Conservation (phyloP, 2,329 filamentous ascomycete species). For the Penicillium sp. region DNA sequence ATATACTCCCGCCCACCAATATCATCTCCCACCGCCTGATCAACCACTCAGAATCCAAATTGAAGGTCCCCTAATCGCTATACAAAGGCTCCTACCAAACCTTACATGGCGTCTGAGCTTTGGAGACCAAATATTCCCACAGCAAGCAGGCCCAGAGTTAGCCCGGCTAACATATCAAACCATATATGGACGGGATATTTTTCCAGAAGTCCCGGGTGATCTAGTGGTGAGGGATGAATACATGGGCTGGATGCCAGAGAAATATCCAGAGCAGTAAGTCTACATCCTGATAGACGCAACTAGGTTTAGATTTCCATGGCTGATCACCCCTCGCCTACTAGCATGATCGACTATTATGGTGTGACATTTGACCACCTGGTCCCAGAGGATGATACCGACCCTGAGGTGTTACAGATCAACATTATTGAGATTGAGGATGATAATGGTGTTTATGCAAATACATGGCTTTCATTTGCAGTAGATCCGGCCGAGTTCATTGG, state of each 20-base stretch:
- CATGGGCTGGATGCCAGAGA: conserved; percentile 15
- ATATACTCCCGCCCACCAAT: conserved; percentile 8
- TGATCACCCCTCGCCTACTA: no score
- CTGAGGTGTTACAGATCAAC: conserved; percentile 44
- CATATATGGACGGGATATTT: conserved; percentile 14
- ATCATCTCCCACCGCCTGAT: conserved; percentile 13
- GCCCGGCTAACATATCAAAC: conserved; percentile 13
- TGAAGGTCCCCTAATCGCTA: conserved; percentile 15
- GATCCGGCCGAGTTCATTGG: conserved; percentile 37
- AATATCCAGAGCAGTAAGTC: conserved; percentile 9
- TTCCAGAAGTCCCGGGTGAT: conserved; percentile 6
- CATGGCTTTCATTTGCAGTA: conserved; percentile 32
- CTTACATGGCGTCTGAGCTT: conserved; percentile 3
- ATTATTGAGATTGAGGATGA: conserved; percentile 41
- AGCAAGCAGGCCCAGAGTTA: conserved; percentile 15
- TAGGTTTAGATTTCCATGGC: no score
- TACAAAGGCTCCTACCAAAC: conserved; percentile 12
- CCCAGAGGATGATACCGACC: conserved; percentile 29
- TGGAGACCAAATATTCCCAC: conserved; percentile 12
- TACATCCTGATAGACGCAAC: neutral
- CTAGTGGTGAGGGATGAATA: conserved; percentile 17
- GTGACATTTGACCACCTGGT: conserved; percentile 13
- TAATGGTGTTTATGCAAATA: conserved; percentile 33
- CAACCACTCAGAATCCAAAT: conserved; percentile 21
- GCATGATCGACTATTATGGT: conserved; percentile 13